Percentiles rank a stretch among this genome's conserved stretches.
These are phyloP conservation scores for Leptodermis oblonga DNA, from an alignment of 257 asterid species.

Conservation along the genomic window DNA sequence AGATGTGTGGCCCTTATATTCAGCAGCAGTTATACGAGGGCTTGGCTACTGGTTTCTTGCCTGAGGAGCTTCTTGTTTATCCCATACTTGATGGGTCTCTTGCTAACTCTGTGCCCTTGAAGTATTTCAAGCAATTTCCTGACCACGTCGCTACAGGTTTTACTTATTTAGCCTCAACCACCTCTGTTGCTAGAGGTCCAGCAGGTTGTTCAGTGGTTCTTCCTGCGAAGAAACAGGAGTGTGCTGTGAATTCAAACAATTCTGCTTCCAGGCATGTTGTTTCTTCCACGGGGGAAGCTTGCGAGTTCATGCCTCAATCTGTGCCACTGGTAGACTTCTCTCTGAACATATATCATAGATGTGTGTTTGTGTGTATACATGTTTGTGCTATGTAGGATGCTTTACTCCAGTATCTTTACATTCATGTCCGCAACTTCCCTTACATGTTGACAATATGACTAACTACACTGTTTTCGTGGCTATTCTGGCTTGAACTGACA, in stretches of 20 bases:
- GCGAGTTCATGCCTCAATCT: slow-evolving; percentile 1
- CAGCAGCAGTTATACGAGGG: slow-evolving; percentile 83
- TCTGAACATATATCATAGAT: background rate
- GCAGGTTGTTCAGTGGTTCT: slow-evolving; percentile 9
- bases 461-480: slow-evolving; percentile 3
- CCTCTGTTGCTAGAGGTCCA: slow-evolving; percentile 23
- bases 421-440: background rate
- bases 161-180: slow-evolving; percentile 37
- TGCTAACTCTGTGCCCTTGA: slow-evolving; percentile 65
- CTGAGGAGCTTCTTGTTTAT: slow-evolving; percentile 68
- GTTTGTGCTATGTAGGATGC: background rate
- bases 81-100: slow-evolving; percentile 63
- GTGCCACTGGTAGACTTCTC: slow-evolving; percentile 9
- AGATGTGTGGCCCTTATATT: slow-evolving; percentile 95
- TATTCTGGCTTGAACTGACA: slow-evolving; percentile 21
- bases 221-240: slow-evolving; percentile 13
- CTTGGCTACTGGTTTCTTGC: slow-evolving; percentile 71
- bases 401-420: background rate
- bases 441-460: background rate
- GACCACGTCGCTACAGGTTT: slow-evolving; percentile 82
- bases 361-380: background rate
- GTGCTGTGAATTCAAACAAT: slow-evolving; percentile 8
- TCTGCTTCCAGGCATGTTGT: background rate
- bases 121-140: slow-evolving; percentile 68
- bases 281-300: slow-evolving; percentile 10